These are phyloP conservation scores for Scutellaria baicalensis DNA, from an alignment of 257 asterid genomes.

Conservation along the genomic window DNA sequence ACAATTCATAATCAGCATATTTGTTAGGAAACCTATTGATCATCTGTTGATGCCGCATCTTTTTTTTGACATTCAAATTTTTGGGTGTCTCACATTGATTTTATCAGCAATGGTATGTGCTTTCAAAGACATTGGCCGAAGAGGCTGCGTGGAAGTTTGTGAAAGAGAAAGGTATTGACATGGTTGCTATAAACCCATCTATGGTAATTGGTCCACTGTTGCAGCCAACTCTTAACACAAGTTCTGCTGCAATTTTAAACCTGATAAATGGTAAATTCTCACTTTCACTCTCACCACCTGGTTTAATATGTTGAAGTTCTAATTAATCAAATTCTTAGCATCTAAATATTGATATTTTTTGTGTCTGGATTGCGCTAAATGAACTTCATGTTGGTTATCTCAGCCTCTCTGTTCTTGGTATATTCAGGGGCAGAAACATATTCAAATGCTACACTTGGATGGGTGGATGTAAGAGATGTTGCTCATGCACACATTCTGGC, in stretches of 20 bases:
- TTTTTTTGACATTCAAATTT: background rate
- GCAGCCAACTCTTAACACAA: conserved; percentile 76
- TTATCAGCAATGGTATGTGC: conserved; percentile 58
- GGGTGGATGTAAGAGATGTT: conserved; percentile 73
- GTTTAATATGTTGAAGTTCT: background rate
- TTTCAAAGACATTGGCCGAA: conserved; percentile 78
- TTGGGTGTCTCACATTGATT: background rate
- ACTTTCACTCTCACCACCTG: background rate
- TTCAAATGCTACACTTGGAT: conserved; percentile 40
- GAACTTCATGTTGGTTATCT: background rate
- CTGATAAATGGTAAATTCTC: conserved; percentile 50
- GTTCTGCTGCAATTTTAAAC: conserved; percentile 52
- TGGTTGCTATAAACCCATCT: conserved; percentile 67
- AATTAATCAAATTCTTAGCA: background rate
- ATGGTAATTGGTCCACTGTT: conserved; percentile 74
- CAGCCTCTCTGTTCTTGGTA: background rate
- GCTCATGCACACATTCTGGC: conserved; percentile 70
- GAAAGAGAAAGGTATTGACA: conserved; percentile 60
- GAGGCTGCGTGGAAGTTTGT: conserved; percentile 81
- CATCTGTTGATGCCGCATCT: background rate
- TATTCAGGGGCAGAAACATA: conserved; percentile 57
- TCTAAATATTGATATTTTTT: background rate
- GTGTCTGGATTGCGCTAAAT: background rate
- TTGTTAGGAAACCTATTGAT: background rate
- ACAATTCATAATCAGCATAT: background rate